Conservation (phyloP, 164 flowering plant species). For the Dillenia suffruticosa region DNA sequence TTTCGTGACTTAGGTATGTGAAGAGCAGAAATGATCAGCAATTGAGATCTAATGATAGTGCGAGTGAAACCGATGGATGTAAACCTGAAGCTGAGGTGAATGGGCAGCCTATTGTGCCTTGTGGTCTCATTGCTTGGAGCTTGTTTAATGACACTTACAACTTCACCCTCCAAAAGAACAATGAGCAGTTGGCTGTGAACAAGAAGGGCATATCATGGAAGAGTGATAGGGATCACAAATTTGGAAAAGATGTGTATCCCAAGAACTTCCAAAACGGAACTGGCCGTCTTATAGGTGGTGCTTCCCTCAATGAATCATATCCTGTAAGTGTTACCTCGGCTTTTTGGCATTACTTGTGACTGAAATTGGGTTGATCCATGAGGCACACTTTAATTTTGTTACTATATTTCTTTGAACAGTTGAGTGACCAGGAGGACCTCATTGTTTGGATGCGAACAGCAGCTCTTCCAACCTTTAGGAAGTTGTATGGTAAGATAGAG, state of each 20-base stretch:
- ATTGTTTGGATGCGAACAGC: conserved; percentile 99
- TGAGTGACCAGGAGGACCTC: conserved; percentile 85
- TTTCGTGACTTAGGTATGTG: conserved; percentile 56
- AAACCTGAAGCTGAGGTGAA: conserved; percentile 47
- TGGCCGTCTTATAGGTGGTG: conserved; percentile 76
- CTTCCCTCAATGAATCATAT: conserved; percentile 29
- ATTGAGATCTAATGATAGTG: conserved; percentile 22
- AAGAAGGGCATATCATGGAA: conserved; percentile 82
- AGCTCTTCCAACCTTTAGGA: conserved; percentile 95
- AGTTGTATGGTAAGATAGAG: conserved; percentile 93
- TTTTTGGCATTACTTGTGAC: background rate
- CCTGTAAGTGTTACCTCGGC: conserved; percentile 44
- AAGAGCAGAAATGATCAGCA: conserved; percentile 85
- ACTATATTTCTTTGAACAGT: conserved; percentile 33
- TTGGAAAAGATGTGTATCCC: conserved; percentile 79
- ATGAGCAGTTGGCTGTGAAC: conserved; percentile 41
- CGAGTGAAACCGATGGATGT: conserved; percentile 30
- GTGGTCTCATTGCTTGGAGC: conserved; percentile 96
- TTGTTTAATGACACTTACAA: conserved; percentile 89
- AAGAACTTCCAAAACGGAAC: conserved; percentile 72
- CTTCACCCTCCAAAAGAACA: conserved; percentile 37
- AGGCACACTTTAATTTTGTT: conserved; percentile 12
- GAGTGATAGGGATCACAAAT: conserved; percentile 87
- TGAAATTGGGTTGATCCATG: background rate
- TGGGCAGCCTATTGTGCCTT: conserved; percentile 65